phyloP scores from a whole-genome alignment of 441 rosid species.

The Croton laevigatus region DNA sequence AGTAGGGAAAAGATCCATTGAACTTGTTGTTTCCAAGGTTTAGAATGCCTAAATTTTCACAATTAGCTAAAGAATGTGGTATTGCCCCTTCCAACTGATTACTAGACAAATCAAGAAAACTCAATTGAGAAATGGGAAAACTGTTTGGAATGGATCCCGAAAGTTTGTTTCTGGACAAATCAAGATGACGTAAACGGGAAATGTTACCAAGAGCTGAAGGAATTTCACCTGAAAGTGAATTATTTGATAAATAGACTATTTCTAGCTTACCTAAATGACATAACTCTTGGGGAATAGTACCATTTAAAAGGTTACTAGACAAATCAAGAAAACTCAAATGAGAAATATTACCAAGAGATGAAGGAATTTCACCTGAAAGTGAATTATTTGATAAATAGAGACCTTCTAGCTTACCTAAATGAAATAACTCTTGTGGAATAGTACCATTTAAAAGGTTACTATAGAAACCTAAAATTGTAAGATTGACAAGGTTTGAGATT shows the following conservation, averaged over 20 bases:
- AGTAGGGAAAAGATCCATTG: too few relatives aligned
- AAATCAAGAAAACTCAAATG: constrained; percentile 77
- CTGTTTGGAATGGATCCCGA: constrained; percentile 74
- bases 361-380: constrained; percentile 69
- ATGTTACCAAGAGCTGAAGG: constrained; percentile 64
- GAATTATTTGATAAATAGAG: constrained; percentile 65
- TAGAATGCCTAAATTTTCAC: constrained; percentile 18
- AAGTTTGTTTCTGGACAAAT: constrained; percentile 70
- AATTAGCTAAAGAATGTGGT: constrained; percentile 24
- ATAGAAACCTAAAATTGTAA: constrained; percentile 70
- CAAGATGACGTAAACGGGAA: constrained; percentile 70
- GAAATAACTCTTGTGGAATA: constrained; percentile 62
- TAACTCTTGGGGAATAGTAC: constrained; percentile 64
- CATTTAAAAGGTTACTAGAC: constrained; percentile 71
- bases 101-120: constrained; percentile 47
- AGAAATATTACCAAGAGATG: constrained; percentile 57
- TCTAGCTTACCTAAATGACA: too few relatives aligned
- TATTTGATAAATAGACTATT: constrained; percentile 67
- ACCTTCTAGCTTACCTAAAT: too few relatives aligned
- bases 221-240: constrained; percentile 63
- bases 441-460: constrained; percentile 71
- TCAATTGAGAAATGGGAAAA: constrained; percentile 67
- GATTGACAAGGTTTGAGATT: too few relatives aligned
- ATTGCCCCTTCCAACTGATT: constrained; percentile 29
- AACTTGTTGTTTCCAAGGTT: constrained; percentile 36